Evolutionary conservation across 352 stramenopile species (phyloP).

Genomic region (Phytophthora sansomeana): DNA sequence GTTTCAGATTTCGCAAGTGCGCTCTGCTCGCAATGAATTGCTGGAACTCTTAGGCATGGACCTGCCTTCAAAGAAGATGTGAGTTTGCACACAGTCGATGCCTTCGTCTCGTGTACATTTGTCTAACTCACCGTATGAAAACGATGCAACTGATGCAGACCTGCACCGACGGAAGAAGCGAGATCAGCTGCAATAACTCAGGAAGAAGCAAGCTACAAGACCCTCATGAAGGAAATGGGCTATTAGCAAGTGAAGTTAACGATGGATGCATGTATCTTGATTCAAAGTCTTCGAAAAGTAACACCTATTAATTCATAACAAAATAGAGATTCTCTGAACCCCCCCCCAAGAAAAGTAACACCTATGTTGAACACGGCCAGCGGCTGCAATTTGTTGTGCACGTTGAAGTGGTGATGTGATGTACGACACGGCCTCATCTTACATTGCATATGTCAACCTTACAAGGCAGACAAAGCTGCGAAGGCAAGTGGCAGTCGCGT

Average conservation of each 20-base stretch:
- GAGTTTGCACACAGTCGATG: conserved; percentile 20
- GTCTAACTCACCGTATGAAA: neutral
- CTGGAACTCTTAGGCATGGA: conserved; percentile 74
- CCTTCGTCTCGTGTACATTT: neutral
- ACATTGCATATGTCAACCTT: no score
- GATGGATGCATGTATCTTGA: no score
- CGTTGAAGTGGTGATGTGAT: no score
- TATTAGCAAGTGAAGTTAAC: conserved; percentile 47
- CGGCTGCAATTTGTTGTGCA: no score
- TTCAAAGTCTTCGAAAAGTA: no score
- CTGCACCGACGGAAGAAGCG: neutral
- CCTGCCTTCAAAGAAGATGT: conserved; percentile 64
- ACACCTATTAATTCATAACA: no score
- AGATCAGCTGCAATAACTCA: conserved; percentile 4
- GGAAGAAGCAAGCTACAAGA: conserved; percentile 52
- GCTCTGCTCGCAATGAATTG: conserved; percentile 65
- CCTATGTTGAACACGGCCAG: no score
- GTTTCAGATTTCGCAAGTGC: conserved; percentile 58
- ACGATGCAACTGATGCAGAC: neutral
- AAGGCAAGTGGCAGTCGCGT: no score
- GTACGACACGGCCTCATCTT: no score
- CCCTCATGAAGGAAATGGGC: conserved; percentile 79
- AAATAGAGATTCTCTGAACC: no score
- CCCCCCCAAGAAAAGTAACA: no score
- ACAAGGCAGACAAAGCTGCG: no score